Evolutionary conservation across 345 rosid species (phyloP), one percentile per base, ranked within the genome.

Genomic region (Rhizophora mangle): DNA sequence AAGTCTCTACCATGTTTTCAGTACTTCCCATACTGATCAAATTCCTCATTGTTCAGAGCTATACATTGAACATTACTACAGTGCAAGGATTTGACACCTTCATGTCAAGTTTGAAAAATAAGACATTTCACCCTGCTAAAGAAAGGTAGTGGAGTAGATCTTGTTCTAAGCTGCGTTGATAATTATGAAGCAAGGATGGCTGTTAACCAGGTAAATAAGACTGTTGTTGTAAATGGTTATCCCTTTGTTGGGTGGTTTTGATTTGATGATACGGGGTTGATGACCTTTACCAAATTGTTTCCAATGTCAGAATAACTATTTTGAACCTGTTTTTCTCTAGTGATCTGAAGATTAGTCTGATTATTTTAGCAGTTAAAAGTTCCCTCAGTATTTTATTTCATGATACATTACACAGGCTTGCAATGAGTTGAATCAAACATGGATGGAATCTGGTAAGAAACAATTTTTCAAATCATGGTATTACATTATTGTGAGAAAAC

Each of bases 151-250:
- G 93, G 96, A 34, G 96, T 95, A 78, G 96, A 91, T 83, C 97
- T 91, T 82, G 93, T 95, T 79, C 79, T 95, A 79, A 95, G 97
- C 72, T 95, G 99, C 61, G 99, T 94, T 32, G 99, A 95, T 80
- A 95, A 95, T 63, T 91, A 74, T 79, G 97, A 91, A 87, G 97
- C 97, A 16, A 86, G 97, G 76, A 91, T 91, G 97, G 96, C 89
- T 77, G 96, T 95, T 68, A 95, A 95, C 79, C 99, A 91, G 98
- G 98, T 94, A 83, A 76, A 67, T 21, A 43, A 54, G 63, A 24
- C 29, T 27, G 24, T 1, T 53, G 5, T 52, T 22, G 7, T 58
- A 3, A 13, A 31, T 8, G 24, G 6, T 55, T 13, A 21, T 64
- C 39, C 0, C 49, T 58, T 30, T 52, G 36, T 62, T 27, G 8